Conservation (phyloP, 768 basidiomycete species). For the Lyophyllum decastes region DNA sequence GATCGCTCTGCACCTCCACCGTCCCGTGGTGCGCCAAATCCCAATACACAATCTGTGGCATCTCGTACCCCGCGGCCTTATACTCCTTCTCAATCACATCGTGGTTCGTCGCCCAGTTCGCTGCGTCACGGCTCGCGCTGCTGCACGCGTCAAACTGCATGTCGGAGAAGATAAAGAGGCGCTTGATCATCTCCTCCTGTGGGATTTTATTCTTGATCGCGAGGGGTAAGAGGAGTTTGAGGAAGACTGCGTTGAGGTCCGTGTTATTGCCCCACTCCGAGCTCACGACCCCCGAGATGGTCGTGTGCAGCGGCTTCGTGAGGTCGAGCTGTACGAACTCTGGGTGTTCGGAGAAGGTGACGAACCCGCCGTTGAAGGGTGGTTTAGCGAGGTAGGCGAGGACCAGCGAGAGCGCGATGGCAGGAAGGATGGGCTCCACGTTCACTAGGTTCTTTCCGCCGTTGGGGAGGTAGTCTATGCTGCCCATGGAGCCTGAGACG, state of each 20-base stretch:
- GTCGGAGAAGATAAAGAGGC: slow-evolving; percentile 74
- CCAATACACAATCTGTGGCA: slow-evolving; percentile 79
- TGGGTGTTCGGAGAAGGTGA: slow-evolving; percentile 64
- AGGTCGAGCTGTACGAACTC: slow-evolving; percentile 52
- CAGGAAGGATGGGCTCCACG: slow-evolving; percentile 55
- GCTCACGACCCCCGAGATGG: slow-evolving; percentile 34
- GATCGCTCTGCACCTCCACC: slow-evolving; percentile 50
- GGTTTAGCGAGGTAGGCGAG: slow-evolving; percentile 61
- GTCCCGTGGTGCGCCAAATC: slow-evolving; percentile 43
- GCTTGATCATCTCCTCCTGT: slow-evolving; percentile 73
- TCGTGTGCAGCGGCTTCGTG: slow-evolving; percentile 34
- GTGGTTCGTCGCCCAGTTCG: slow-evolving; percentile 63
- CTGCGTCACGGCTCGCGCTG: neutral
- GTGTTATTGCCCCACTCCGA: slow-evolving; percentile 60
- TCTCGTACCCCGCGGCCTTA: slow-evolving; percentile 61
- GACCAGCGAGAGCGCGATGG: slow-evolving; percentile 66
- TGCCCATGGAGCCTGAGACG: slow-evolving; percentile 75
- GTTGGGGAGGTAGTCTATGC: neutral
- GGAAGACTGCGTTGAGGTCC: slow-evolving; percentile 61
- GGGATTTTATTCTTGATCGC: slow-evolving; percentile 57
- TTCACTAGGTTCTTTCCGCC: neutral
- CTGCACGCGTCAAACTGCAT: slow-evolving; percentile 67
- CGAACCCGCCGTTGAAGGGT: slow-evolving; percentile 66
- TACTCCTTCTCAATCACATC: slow-evolving; percentile 57
- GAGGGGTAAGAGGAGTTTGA: slow-evolving; percentile 60